Conservation (phyloP, 78 protist species). For the Cyanophora paradoxa region DNA sequence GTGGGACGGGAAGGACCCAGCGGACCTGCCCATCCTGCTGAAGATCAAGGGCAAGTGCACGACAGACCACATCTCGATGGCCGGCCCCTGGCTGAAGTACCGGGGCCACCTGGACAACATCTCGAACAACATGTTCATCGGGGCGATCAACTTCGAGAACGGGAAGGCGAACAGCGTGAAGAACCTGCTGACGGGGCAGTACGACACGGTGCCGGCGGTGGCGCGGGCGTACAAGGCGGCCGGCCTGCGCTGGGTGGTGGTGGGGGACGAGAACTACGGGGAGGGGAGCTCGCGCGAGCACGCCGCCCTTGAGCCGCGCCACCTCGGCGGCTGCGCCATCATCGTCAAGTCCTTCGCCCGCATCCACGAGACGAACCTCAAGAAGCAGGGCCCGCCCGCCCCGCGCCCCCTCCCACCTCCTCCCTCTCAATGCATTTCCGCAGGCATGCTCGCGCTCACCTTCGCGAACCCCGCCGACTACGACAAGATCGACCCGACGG, state of each 20-base stretch:
- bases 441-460: conserved; percentile 78
- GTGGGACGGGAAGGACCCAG: conserved; percentile 81
- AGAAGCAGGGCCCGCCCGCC: too few relatives aligned
- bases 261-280: conserved; percentile 93
- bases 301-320: conserved; percentile 87
- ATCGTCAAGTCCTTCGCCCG: conserved; percentile 89
- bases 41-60: conserved; percentile 93
- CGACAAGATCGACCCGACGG: conserved; percentile 46
- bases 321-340: conserved; percentile 73
- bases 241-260: conserved; percentile 78
- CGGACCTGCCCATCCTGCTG: conserved; percentile 71
- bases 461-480: conserved; percentile 86
- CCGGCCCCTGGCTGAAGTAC: conserved; percentile 95
- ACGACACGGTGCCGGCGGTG: conserved; percentile 65
- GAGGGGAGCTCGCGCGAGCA: conserved; percentile 92
- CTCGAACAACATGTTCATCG: conserved; percentile 85
- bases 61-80: conserved; percentile 93
- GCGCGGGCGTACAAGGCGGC: conserved; percentile 80
- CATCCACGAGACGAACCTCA: conserved; percentile 93
- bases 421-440: too few relatives aligned
- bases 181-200: conserved; percentile 61
- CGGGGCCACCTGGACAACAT: conserved; percentile 94
- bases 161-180: conserved; percentile 74
- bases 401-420: conserved; percentile 45
- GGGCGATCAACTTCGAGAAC: conserved; percentile 80